These are phyloP conservation scores for Funneliformis mosseae DNA, from an alignment of 192 early-diverging fungal genomes.

Conservation along the genomic window DNA sequence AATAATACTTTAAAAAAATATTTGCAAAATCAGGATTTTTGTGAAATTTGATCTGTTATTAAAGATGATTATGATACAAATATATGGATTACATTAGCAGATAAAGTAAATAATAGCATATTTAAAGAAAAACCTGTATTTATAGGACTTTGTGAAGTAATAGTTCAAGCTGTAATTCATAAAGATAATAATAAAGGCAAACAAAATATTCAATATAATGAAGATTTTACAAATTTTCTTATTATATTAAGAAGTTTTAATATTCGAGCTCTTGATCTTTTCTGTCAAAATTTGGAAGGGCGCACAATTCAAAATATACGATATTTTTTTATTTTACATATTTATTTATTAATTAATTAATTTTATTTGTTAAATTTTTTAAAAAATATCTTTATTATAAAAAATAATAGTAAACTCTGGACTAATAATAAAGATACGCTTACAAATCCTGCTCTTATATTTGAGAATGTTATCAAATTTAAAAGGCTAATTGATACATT, in stretches of 20 bases:
- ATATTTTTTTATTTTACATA: background rate
- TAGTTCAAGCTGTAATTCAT: background rate
- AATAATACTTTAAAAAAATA: too few relatives aligned
- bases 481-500: background rate
- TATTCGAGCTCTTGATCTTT: background rate
- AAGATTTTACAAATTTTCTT: background rate
- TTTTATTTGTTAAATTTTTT: background rate
- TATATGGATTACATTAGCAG: background rate
- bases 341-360: background rate
- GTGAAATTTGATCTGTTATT: too few relatives aligned
- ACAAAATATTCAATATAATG: constrained; percentile 7
- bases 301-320: background rate
- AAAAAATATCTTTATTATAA: too few relatives aligned
- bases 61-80: too few relatives aligned
- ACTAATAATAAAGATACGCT: background rate
- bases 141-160: constrained; percentile 2
- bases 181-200: background rate
- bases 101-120: background rate
- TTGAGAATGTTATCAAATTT: background rate
- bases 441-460: background rate
- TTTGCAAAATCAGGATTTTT: too few relatives aligned
- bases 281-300: too few relatives aligned
- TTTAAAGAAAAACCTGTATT: too few relatives aligned
- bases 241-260: background rate
- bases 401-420: background rate